A percentile compares a stretch with the other conserved stretches of the same genome.
Evolutionary conservation across 75 land plant species (phyloP).

Genomic region (Cupressus sempervirens): DNA sequence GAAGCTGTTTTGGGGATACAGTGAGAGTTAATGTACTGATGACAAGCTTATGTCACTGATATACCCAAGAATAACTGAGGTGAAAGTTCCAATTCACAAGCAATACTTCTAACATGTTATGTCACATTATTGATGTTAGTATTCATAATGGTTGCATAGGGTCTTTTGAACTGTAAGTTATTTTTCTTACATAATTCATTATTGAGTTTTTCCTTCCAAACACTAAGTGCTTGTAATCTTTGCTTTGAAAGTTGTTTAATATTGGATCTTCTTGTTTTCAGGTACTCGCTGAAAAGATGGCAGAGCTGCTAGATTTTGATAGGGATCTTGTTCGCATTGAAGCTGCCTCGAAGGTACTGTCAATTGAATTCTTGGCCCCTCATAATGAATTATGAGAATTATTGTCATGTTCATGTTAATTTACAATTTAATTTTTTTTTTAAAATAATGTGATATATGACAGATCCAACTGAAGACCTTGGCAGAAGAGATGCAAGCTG

Average conservation of each 20-base stretch:
- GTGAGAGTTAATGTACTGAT: not conserved
- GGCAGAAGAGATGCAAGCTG: slow-evolving; percentile 99
- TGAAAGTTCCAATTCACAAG: not conserved
- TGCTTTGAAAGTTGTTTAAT: not conserved
- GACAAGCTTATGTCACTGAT: not conserved
- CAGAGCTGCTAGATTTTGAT: slow-evolving; percentile 86
- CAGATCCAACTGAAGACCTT: slow-evolving; percentile 89
- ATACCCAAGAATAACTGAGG: not conserved
- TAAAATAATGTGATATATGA: not conserved
- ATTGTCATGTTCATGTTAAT: slow-evolving; percentile 2
- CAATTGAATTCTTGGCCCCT: not conserved
- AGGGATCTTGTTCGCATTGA: slow-evolving; percentile 86
- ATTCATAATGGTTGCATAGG: not conserved
- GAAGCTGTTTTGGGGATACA: not conserved
- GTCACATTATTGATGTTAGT: not conserved
- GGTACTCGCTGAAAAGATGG: slow-evolving; percentile 89
- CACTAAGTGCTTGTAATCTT: not conserved
- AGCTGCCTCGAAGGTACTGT: slow-evolving; percentile 84
- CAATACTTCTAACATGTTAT: not conserved
- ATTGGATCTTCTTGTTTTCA: slow-evolving; percentile 15
- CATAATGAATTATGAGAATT: not conserved
- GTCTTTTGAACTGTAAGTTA: not conserved
- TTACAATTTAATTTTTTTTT: slow-evolving; percentile 1
- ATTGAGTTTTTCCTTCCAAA: not conserved
- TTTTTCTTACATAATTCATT: not conserved